Percentiles rank a stretch among this genome's conserved stretches.
These are phyloP conservation scores for Mortierella hygrophila DNA, from an alignment of 192 early-diverging fungal species.

Conservation along the genomic window DNA sequence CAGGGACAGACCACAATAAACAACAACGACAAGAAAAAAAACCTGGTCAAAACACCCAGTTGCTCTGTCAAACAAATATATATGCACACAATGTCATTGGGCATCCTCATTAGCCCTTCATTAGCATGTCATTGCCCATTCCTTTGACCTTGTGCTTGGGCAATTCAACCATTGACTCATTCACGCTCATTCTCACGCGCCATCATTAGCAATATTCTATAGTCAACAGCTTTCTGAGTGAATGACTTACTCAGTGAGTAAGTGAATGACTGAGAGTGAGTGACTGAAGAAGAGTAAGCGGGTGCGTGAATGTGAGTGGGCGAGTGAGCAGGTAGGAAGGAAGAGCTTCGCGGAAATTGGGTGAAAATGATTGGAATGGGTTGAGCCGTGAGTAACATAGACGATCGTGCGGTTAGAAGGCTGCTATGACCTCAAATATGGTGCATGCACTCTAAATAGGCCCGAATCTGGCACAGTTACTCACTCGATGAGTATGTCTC, in stretches of 20 bases:
- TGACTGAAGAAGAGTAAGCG: not conserved
- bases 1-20: not conserved
- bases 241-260: too few relatives aligned
- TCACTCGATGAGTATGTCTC: not conserved
- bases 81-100: not conserved
- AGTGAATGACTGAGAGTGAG: not conserved
- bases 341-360: not conserved
- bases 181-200: too few relatives aligned
- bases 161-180: not conserved
- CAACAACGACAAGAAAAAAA: not conserved
- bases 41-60: not conserved
- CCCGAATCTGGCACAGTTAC: not conserved
- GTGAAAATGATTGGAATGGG: constrained; percentile 7
- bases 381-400: not conserved
- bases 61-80: not conserved
- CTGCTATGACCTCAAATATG: constrained; percentile 12
- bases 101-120: too few relatives aligned
- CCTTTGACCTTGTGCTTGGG: not conserved
- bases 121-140: not conserved
- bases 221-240: too few relatives aligned
- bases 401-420: constrained; percentile 35
- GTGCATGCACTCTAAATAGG: constrained; percentile 16
- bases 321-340: not conserved
- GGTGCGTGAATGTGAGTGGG: not conserved
- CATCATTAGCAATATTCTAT: too few relatives aligned